Evolutionary conservation across 257 asterid species (phyloP).

Genomic region (Osmanthus fragrans): DNA sequence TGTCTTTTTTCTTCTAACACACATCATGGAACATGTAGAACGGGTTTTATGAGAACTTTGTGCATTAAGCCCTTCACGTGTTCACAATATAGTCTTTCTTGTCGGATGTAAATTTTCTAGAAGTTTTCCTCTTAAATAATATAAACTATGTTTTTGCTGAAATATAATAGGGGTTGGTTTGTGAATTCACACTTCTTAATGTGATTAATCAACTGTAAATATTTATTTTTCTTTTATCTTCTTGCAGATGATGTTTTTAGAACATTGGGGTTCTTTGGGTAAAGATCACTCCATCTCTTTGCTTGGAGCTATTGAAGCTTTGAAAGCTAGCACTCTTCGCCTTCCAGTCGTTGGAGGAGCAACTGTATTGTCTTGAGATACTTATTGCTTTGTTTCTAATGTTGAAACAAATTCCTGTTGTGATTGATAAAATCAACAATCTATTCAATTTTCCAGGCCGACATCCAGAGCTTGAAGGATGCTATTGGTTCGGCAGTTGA

Average conservation of each 20-base stretch:
- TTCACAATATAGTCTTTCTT: no score
- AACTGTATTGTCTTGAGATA: conserved; percentile 57
- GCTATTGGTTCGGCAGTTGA: conserved; percentile 76
- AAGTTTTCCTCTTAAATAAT: background rate
- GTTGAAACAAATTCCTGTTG: conserved; percentile 17
- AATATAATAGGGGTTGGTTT: background rate
- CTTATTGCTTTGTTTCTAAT: conserved; percentile 41
- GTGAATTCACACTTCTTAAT: background rate
- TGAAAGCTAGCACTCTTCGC: conserved; percentile 90
- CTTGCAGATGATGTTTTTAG: conserved; percentile 58
- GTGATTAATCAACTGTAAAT: background rate
- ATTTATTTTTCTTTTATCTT: background rate
- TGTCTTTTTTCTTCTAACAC: background rate
- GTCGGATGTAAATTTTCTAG: background rate
- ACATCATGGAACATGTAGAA: background rate
- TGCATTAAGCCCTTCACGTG: no score
- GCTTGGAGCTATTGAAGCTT: conserved; percentile 85
- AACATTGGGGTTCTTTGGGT: conserved; percentile 70
- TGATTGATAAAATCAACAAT: conserved; percentile 18
- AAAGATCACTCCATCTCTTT: conserved; percentile 69
- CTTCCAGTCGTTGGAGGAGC: conserved; percentile 88
- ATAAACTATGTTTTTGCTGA: background rate
- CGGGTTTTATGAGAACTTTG: background rate
- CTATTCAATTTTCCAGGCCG: conserved; percentile 45
- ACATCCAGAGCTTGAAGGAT: conserved; percentile 73